Conservation (phyloP, 1,284 basidiomycete species). For the Ustilago hordei region DNA sequence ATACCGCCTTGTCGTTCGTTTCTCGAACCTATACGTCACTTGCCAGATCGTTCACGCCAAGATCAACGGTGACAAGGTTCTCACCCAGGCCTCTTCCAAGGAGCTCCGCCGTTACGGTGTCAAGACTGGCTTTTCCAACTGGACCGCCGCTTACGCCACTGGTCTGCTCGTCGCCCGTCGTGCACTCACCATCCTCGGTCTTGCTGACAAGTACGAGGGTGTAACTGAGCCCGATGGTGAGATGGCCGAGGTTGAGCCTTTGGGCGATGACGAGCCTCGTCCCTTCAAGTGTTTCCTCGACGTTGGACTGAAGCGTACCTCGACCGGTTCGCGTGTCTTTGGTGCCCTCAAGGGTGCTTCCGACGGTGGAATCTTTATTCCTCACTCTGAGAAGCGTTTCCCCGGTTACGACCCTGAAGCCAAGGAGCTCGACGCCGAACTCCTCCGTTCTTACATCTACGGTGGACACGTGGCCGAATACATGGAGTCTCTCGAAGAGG, state of each 20-base stretch:
- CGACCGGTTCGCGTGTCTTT: constrained; percentile 97
- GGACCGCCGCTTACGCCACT: constrained; percentile 98
- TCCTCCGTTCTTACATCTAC: constrained; percentile 96
- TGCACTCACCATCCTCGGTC: constrained; percentile 92
- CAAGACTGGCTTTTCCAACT: constrained; percentile 98
- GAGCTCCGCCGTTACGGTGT: constrained; percentile 97
- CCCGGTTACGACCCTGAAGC: constrained; percentile 94
- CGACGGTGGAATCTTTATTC: constrained; percentile 97
- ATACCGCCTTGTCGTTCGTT: constrained; percentile 97
- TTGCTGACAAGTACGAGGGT: constrained; percentile 99
- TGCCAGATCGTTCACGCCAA: constrained; percentile 92
- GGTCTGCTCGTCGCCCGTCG: constrained; percentile 95
- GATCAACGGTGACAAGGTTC: constrained; percentile 93
- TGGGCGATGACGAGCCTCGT: constrained; percentile 92
- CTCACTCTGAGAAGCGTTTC: constrained; percentile 98
- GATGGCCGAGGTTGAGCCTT: constrained; percentile 81
- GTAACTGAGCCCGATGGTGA: constrained; percentile 91
- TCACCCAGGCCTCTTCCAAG: constrained; percentile 78
- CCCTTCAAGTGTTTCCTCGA: constrained; percentile 99
- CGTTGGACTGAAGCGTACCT: constrained; percentile 97
- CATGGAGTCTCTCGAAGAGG: constrained; percentile 99
- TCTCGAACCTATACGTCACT: constrained; percentile 71
- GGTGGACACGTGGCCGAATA: constrained; percentile 99
- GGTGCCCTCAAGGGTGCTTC: constrained; percentile 99
- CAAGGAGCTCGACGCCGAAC: constrained; percentile 94